These are phyloP conservation scores for Nicotiana tabacum DNA, from an alignment of 257 asterid genomes.

Conservation along the genomic window DNA sequence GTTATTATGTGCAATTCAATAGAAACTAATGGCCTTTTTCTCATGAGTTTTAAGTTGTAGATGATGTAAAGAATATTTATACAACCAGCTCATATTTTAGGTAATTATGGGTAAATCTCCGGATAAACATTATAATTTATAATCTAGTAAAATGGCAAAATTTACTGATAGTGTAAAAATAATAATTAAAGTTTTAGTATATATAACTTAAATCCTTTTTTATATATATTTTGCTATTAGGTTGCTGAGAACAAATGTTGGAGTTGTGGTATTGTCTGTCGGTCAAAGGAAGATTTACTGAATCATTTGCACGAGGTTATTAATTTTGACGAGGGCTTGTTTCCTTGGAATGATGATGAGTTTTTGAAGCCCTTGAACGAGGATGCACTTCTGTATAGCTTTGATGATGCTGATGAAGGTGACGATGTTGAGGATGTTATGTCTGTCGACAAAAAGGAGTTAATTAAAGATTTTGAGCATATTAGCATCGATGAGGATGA, in stretches of 20 bases:
- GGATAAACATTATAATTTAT: neutral
- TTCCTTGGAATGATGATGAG: slow-evolving; percentile 74
- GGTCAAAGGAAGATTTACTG: slow-evolving; percentile 45
- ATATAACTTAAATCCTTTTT: neutral
- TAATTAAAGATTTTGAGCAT: slow-evolving; percentile 41
- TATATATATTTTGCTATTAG: slow-evolving; percentile 25
- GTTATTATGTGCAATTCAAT: neutral
- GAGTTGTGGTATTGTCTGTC: slow-evolving; percentile 45
- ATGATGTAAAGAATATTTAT: neutral
- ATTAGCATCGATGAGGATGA: slow-evolving; percentile 39
- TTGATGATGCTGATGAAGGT: slow-evolving; percentile 56
- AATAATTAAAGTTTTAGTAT: neutral
- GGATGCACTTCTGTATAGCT: slow-evolving; percentile 74
- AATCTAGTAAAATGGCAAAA: neutral
- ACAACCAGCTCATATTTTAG: neutral
- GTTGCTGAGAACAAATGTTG: slow-evolving; percentile 66
- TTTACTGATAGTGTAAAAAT: neutral
- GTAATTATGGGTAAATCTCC: neutral
- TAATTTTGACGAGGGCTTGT: slow-evolving; percentile 21
- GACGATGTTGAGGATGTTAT: slow-evolving; percentile 39
- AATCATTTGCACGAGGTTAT: slow-evolving; percentile 46
- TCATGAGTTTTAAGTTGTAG: neutral
- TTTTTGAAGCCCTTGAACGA: slow-evolving; percentile 76
- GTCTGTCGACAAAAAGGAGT: slow-evolving; percentile 37
- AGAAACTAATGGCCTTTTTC: neutral